A percentile compares a stretch with the other conserved stretches of the same genome.
Evolutionary conservation across 2,329 filamentous ascomycete species (phyloP).

Genomic region (Hyphodiscus sp.): DNA sequence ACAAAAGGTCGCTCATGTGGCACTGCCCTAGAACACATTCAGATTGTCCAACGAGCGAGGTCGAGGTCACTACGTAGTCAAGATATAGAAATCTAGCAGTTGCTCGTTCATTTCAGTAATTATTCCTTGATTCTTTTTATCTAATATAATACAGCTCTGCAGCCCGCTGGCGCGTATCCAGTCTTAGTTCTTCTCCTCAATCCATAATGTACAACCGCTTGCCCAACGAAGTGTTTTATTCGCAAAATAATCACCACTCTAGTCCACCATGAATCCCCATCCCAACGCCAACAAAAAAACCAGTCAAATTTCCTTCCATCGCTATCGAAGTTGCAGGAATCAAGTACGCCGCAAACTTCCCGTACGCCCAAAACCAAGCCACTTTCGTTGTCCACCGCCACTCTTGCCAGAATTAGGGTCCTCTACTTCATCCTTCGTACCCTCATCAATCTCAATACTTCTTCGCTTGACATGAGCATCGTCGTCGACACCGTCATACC

Average conservation of each 20-base stretch:
- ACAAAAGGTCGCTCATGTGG: too few species aligned
- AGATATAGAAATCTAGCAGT: too few species aligned
- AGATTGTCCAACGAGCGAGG: too few species aligned
- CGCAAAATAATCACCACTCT: not conserved
- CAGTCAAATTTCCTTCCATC: not conserved
- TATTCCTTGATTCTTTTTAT: not conserved
- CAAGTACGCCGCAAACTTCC: conserved; percentile 1
- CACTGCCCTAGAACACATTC: too few species aligned
- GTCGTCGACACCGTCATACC: conserved; percentile 3
- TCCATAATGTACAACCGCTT: not conserved
- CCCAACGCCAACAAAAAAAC: not conserved
- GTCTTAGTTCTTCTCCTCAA: not conserved
- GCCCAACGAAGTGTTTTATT: not conserved
- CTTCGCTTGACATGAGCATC: not conserved
- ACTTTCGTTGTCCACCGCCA: conserved; percentile 7
- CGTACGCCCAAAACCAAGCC: conserved; percentile 12
- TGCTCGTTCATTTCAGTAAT: too few species aligned
- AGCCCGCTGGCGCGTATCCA: not conserved
- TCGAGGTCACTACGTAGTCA: too few species aligned
- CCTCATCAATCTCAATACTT: conserved; percentile 2
- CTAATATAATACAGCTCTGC: not conserved
- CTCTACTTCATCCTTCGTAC: not conserved
- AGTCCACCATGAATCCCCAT: not conserved
- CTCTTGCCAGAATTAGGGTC: not conserved
- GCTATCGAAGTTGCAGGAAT: not conserved